Evolutionary conservation across 2,329 filamentous ascomycete genomes (phyloP).

Genomic region (Neospermospora avenae): DNA sequence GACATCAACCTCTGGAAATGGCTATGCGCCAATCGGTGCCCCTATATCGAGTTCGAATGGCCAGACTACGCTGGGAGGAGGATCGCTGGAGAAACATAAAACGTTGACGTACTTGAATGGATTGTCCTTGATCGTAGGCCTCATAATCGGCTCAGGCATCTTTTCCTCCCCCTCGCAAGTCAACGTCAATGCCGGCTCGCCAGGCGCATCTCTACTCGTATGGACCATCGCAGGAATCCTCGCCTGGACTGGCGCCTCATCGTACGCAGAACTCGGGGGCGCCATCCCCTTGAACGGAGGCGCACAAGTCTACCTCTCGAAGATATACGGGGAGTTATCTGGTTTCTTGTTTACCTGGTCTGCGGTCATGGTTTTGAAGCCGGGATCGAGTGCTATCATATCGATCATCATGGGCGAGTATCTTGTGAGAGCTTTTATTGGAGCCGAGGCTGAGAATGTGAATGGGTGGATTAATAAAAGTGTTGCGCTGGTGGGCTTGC

Average conservation of each 20-base stretch:
- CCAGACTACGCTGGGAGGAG: slow-evolving; percentile 60
- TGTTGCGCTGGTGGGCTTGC: slow-evolving; percentile 74
- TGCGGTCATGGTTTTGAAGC: slow-evolving; percentile 89
- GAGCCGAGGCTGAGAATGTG: slow-evolving; percentile 77
- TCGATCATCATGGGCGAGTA: slow-evolving; percentile 98
- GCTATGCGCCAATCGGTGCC: slow-evolving; percentile 83
- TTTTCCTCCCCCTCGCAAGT: slow-evolving; percentile 94
- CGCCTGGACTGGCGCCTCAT: slow-evolving; percentile 93
- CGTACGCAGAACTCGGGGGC: slow-evolving; percentile 92
- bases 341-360: slow-evolving; percentile 98
- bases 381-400: slow-evolving; percentile 89
- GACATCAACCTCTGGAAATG: slow-evolving; percentile 70
- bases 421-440: slow-evolving; percentile 80
- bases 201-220: slow-evolving; percentile 84
- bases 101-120: slow-evolving; percentile 94
- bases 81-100: slow-evolving; percentile 91
- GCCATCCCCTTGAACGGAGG: slow-evolving; percentile 95
- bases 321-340: slow-evolving; percentile 90
- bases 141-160: slow-evolving; percentile 95
- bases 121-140: slow-evolving; percentile 80
- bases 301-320: slow-evolving; percentile 87
- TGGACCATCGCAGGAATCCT: slow-evolving; percentile 90
- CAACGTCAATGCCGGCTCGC: slow-evolving; percentile 85
- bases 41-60: slow-evolving; percentile 58
- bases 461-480: slow-evolving; percentile 88